These are phyloP conservation scores for Orobanche coerulescens DNA, from an alignment of 257 asterid genomes.

Conservation along the genomic window DNA sequence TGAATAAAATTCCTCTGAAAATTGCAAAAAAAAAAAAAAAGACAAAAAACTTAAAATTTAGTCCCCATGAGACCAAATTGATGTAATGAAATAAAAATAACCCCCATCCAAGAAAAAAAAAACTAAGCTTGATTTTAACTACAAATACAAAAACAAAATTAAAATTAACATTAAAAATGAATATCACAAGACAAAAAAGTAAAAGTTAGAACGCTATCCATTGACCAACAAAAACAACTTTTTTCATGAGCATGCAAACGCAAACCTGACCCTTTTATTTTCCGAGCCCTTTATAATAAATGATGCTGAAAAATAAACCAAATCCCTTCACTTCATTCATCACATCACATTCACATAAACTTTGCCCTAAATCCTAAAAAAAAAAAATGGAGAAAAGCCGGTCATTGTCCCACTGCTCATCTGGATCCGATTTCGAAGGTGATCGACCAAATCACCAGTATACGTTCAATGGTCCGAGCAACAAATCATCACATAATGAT, in stretches of 20 bases:
- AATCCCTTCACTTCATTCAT: not conserved
- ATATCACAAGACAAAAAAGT: not conserved
- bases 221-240: not conserved
- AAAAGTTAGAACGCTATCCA: not conserved
- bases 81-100: too few species aligned
- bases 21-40: too few species aligned
- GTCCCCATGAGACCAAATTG: too few species aligned
- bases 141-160: too few species aligned
- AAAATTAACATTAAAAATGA: not conserved
- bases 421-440: slow-evolving; percentile 29
- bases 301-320: not conserved
- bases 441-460: slow-evolving; percentile 33
- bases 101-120: too few species aligned
- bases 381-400: slow-evolving; percentile 58
- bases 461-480: slow-evolving; percentile 50
- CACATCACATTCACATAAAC: not conserved
- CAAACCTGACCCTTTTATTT: slow-evolving; percentile 25
- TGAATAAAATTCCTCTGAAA: too few species aligned
- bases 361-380: not conserved
- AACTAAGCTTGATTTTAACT: not conserved
- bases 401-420: slow-evolving; percentile 49
- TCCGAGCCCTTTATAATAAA: slow-evolving; percentile 20
- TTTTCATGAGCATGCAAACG: slow-evolving; percentile 32
- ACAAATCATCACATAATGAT: slow-evolving; percentile 26
- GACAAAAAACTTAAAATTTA: too few species aligned